Base-by-base conservation (phyloP, 257 asterid species). In the Coffea eugenioides region DNA sequence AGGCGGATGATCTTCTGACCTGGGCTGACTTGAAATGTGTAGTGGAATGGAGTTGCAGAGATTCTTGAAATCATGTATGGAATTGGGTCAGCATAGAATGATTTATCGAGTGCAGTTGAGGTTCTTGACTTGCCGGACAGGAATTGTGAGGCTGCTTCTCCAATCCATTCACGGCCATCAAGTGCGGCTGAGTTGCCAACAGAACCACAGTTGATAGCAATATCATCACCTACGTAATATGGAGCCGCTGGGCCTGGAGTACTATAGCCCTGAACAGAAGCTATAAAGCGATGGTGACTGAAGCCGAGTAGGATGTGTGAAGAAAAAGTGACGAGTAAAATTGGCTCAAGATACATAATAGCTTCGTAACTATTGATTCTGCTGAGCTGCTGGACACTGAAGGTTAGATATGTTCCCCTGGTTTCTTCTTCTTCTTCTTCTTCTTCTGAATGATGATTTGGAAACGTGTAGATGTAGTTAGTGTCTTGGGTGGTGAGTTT, bases 101-200 rank as follows among this genome's bases (percentile, higher is more conserved):
- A 41, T 15, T 15, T 59, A 2, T 21, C 49, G 23, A 18, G 62
- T 2, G 75, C 67, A 36, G 15, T 68, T 10, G 79, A 74, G 70
- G 69, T 65, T 39, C 27, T 73, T 39, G 79, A 66, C 41, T 74
- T 54, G 6, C 79, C 76, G 51, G 67, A 43, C 31, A 27, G 3
- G 64, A 20, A 46, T 20, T 21, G 27, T 73, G 66, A 45, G 79
- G 72, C 52, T 59, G 66, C 13, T 13, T 81, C 84, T 43, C 84
- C 84, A 31, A 69, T 23, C 84, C 81, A 81, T 6, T 43, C 48
- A 23, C 81, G 84, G 39, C 82, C 78, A 46, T 79, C 78, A 25
- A 59, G 73, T 10, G 77, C 82, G 15, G 65, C 71, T 18, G 82
- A 71, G 82, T 79, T 79, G 71, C 78, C 62, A 8, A 18, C 8